Evolutionary conservation across 371 early-diverging fungal species (phyloP), one percentile per base, ranked within the genome.

Genomic region (Haplosporangium sp.): DNA sequence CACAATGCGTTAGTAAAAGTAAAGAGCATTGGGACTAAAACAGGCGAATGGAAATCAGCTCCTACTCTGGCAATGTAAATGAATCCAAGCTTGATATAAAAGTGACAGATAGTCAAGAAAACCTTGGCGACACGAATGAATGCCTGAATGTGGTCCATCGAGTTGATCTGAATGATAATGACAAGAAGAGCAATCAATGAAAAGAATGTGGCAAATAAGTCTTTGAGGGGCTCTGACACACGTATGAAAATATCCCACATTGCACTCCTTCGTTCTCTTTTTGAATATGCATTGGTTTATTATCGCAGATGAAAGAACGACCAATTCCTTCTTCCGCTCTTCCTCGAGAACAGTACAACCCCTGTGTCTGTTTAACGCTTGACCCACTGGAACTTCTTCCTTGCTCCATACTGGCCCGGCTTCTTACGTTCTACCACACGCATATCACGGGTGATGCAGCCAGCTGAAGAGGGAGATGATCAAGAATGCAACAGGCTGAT

Each of bases 371-470:
- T 36, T 68, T 72, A 79, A 67, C 79, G 79, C 79, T 79, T 79
- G 79, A 79, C 79, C 98, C 98, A 98, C 50, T 96, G 94, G 86
- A 93, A 94, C 86, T 92, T 93, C 85, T 95, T 95, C 81, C 99
- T 89, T 43, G 98, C 97, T 86, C 93, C 94, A 55, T 94, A 94
- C 81, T 95, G 95, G 75, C 96, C 96, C 54, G 96, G 93, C 93
- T 99, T 99, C 86, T 99, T 99, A 80, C 98, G 90, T 86, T 99
- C 99, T 43, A 96, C 97, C 58, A 89, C 91, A 77, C 98, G 89
- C 21, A 89, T 87, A 86, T 99, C 98, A 45, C 92, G 87, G 40
- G 83, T 87, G 51, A 94, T 83, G 45, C 94, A 87, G 1, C 93
- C 94, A 48, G 92, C 94, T 87, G 56, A 40, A 37, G 12, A 11